These are phyloP conservation scores for Cutaneotrichosporon mucoides DNA, from an alignment of 1,284 basidiomycete genomes.

Conservation along the genomic window DNA sequence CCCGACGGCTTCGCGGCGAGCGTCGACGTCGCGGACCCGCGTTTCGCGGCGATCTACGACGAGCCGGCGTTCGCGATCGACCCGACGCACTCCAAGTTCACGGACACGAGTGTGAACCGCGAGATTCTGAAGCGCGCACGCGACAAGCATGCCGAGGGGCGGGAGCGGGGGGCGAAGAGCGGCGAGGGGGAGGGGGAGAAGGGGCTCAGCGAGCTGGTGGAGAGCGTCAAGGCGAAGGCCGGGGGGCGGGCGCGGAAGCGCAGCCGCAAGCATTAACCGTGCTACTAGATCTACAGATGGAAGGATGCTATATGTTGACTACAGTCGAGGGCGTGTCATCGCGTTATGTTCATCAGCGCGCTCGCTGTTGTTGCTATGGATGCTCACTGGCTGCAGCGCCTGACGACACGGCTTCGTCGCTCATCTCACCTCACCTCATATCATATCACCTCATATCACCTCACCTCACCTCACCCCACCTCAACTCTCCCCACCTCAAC, in stretches of 20 bases:
- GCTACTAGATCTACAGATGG: neutral
- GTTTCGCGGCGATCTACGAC: constrained; percentile 83
- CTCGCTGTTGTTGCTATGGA: too few species aligned
- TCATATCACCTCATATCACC: too few species aligned
- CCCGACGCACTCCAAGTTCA: constrained; percentile 88
- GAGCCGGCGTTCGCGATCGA: constrained; percentile 93
- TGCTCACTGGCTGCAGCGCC: too few species aligned
- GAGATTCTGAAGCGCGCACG: constrained; percentile 59
- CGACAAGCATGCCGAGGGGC: constrained; percentile 25
- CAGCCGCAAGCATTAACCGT: neutral
- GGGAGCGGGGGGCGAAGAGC: constrained; percentile 13
- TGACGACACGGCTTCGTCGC: too few species aligned
- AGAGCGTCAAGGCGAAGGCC: constrained; percentile 75
- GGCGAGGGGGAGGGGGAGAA: constrained; percentile 35
- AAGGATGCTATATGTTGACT: neutral
- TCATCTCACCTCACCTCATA: too few species aligned
- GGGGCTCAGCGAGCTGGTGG: constrained; percentile 64
- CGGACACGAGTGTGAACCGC: constrained; percentile 82
- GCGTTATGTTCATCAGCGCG: too few species aligned
- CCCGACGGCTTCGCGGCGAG: constrained; percentile 55
- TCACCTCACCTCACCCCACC: too few species aligned
- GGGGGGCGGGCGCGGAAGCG: constrained; percentile 20
- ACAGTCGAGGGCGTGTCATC: neutral
- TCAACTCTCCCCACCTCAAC: too few species aligned
- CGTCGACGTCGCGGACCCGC: constrained; percentile 79